These are phyloP conservation scores for Citrullus colocynthis DNA, from an alignment of 306 rosid species.

Conservation along the genomic window DNA sequence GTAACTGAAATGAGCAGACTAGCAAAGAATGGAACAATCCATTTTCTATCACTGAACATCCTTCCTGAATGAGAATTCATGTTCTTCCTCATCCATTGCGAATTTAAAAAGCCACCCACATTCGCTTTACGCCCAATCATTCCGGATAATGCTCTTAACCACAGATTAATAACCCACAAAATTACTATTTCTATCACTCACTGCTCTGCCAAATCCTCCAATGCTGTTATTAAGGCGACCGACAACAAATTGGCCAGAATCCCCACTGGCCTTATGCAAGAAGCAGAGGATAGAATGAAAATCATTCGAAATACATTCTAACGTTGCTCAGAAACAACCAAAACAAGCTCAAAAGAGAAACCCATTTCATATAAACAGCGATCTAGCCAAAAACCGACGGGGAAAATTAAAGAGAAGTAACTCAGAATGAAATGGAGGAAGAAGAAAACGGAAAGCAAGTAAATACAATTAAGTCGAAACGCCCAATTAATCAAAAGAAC, in stretches of 20 bases:
- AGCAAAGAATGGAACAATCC: conserved; percentile 78
- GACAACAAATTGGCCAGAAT: background rate
- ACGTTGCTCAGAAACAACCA: background rate
- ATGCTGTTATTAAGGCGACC: background rate
- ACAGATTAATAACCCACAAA: background rate
- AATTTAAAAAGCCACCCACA: background rate
- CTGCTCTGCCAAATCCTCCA: background rate
- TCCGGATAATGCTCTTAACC: background rate
- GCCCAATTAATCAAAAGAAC: background rate
- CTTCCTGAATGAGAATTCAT: conserved; percentile 62
- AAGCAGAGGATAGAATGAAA: background rate
- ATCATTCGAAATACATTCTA: background rate
- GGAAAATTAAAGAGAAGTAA: background rate
- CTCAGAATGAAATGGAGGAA: background rate
- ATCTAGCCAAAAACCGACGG: background rate
- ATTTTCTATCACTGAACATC: conserved; percentile 65
- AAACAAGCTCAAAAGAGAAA: background rate
- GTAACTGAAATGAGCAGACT: conserved; percentile 58
- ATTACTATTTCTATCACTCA: background rate
- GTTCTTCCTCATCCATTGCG: conserved; percentile 65
- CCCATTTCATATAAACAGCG: background rate
- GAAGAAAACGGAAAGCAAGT: background rate
- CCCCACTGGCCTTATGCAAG: background rate
- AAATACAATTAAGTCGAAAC: background rate
- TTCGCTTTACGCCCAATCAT: background rate